A percentile compares a stretch with the other conserved stretches of the same genome.
Conservation (phyloP, 2,329 filamentous ascomycete species). For the Canariomyces notabilis region DNA sequence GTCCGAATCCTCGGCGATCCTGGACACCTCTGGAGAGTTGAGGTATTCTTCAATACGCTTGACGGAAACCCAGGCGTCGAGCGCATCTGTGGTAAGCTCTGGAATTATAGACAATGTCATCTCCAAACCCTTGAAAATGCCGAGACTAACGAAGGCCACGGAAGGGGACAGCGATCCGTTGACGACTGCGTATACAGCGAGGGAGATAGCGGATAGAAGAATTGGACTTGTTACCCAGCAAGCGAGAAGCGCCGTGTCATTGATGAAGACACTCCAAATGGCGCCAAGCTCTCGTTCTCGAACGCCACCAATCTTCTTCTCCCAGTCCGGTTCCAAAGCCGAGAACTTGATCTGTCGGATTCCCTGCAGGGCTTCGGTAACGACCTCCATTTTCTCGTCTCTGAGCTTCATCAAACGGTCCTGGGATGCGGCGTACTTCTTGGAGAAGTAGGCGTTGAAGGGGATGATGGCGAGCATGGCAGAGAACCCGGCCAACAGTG, state of each 20-base stretch:
- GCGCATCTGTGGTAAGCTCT: constrained; percentile 62
- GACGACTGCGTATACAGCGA: constrained; percentile 62
- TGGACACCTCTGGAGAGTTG: constrained; percentile 57
- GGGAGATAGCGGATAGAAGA: constrained; percentile 64
- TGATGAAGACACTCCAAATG: constrained; percentile 61
- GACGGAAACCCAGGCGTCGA: constrained; percentile 70
- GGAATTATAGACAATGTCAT: constrained; percentile 65
- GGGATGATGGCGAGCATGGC: constrained; percentile 62
- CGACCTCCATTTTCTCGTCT: constrained; percentile 68
- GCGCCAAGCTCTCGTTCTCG: constrained; percentile 62
- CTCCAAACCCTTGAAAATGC: constrained; percentile 70
- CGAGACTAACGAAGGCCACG: constrained; percentile 73
- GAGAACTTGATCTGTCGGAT: constrained; percentile 85
- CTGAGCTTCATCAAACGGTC: constrained; percentile 69
- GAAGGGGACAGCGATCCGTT: constrained; percentile 62
- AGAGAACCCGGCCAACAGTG: constrained; percentile 59
- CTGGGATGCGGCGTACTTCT: constrained; percentile 58
- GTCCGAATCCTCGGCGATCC: constrained; percentile 49
- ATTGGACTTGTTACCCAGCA: constrained; percentile 73
- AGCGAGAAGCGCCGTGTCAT: constrained; percentile 57
- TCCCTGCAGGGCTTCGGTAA: constrained; percentile 72
- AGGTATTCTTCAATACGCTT: constrained; percentile 69
- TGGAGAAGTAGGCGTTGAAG: constrained; percentile 63
- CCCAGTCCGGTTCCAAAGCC: constrained; percentile 70
- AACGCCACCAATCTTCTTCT: constrained; percentile 60